Conservation (phyloP, 106 monocot genomes). For the Hemerocallis citrina region DNA sequence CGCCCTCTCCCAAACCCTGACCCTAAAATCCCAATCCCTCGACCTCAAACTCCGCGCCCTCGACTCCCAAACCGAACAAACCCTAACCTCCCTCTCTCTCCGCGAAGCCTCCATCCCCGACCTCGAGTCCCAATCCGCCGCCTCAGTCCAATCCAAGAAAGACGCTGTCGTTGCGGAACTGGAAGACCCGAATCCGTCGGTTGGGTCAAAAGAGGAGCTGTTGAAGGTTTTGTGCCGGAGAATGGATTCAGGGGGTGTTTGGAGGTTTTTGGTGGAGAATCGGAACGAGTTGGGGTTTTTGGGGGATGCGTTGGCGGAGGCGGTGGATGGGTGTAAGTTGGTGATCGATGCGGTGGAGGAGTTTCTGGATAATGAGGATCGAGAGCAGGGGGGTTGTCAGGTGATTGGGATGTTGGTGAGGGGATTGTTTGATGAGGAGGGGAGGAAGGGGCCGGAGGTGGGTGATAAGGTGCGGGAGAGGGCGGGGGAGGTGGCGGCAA, state of each 20-base stretch:
- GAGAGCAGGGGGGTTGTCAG: constrained; percentile 10
- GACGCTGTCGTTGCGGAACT: constrained; percentile 18
- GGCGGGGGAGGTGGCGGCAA: constrained; percentile 21
- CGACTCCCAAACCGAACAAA: constrained; percentile 12
- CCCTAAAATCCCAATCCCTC: constrained; percentile 24
- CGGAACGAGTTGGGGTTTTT: constrained; percentile 21
- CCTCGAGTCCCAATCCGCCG: constrained; percentile 16
- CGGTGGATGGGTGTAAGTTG: constrained; percentile 34
- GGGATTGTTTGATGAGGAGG: constrained; percentile 19
- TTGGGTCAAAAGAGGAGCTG: constrained; percentile 8
- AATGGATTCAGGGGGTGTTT: constrained; percentile 44
- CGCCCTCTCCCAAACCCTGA: constrained; percentile 34
- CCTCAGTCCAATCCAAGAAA: constrained; percentile 9
- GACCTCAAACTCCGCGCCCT: constrained; percentile 23
- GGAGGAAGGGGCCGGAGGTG: constrained; percentile 16
- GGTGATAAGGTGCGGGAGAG: constrained; percentile 26
- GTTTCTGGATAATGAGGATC: constrained; percentile 7
- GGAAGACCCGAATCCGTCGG: not conserved
- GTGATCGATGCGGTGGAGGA: constrained; percentile 38
- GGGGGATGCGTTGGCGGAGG: constrained; percentile 18
- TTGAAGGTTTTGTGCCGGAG: constrained; percentile 32
- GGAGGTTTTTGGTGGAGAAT: constrained; percentile 24
- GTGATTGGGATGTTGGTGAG: constrained; percentile 30
- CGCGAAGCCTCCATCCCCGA: constrained; percentile 34
- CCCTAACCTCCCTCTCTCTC: constrained; percentile 19